Conservation (phyloP, 805 yeast species). For the Saccharomyces jurei region DNA sequence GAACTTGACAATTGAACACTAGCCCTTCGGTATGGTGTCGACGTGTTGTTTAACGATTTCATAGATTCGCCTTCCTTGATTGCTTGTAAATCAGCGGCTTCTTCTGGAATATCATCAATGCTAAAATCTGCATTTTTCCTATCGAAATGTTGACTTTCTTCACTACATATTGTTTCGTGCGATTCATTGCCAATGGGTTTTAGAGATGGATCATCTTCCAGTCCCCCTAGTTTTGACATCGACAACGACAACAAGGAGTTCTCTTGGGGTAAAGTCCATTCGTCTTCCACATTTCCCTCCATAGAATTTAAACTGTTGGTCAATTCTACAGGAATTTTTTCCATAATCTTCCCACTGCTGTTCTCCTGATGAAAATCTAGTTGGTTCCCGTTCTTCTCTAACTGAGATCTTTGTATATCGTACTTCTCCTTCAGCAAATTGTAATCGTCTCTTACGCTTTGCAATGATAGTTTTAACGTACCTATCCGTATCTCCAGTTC, state of each 20-base stretch:
- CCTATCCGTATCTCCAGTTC: conserved; percentile 23
- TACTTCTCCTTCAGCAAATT: conserved; percentile 20
- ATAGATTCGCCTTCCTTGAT: conserved; percentile 1
- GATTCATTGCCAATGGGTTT: neutral
- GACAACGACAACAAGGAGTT: conserved; percentile 2
- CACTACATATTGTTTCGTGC: neutral
- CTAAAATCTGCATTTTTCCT: conserved; percentile 3
- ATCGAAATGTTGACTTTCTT: neutral
- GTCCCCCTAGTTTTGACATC: neutral
- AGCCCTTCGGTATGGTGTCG: conserved; percentile 4
- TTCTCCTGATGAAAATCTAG: neutral
- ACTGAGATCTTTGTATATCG: conserved; percentile 19
- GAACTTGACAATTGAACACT: conserved; percentile 4
- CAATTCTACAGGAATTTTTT: neutral
- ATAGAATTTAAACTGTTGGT: neutral
- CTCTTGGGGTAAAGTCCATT: conserved; percentile 14
- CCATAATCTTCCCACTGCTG: conserved; percentile 4
- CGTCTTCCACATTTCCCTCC: conserved; percentile 9
- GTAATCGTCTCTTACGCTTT: conserved; percentile 24
- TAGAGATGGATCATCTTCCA: neutral
- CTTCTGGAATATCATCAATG: conserved; percentile 20
- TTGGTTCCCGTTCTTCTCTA: conserved; percentile 10
- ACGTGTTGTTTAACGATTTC: neutral
- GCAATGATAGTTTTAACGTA: conserved; percentile 12
- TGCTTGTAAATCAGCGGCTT: conserved; percentile 18